These are phyloP conservation scores for Lactifluus rugatus DNA, from an alignment of 768 basidiomycete species.

Conservation along the genomic window DNA sequence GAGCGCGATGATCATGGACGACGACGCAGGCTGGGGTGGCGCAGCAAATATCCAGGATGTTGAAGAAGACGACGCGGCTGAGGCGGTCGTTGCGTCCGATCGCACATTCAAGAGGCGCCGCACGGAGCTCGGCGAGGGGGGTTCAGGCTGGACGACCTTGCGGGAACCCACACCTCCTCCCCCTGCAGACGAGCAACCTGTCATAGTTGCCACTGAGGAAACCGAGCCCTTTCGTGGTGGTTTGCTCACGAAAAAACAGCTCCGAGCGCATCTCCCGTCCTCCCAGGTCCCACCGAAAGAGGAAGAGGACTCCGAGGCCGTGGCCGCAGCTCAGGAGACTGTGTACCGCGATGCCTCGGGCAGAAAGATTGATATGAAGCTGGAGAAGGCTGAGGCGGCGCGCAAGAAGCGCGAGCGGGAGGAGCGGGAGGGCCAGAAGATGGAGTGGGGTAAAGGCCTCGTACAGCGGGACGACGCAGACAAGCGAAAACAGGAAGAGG, in stretches of 20 bases:
- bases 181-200: conserved; percentile 59
- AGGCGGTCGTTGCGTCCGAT: conserved; percentile 64
- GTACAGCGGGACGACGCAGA: conserved; percentile 80
- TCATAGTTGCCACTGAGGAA: conserved; percentile 34
- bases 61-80: conserved; percentile 49
- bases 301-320: conserved; percentile 39
- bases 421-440: conserved; percentile 81
- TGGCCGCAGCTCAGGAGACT: conserved; percentile 70
- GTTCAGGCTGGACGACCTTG: conserved; percentile 60
- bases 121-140: conserved; percentile 32
- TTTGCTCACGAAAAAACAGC: conserved; percentile 63
- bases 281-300: conserved; percentile 28
- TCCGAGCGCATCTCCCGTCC: conserved; percentile 52
- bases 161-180: conserved; percentile 47
- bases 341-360: conserved; percentile 90
- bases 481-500: conserved; percentile 50
- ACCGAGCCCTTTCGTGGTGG: conserved; percentile 55
- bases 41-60: conserved; percentile 36
- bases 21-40: conserved; percentile 61
- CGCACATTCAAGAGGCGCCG: conserved; percentile 73
- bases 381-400: conserved; percentile 76
- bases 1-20: conserved; percentile 37
- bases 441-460: conserved; percentile 97
- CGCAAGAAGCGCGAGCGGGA: conserved; percentile 69
- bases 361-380: conserved; percentile 80